Evolutionary conservation across 768 basidiomycete genomes (phyloP), one percentile per base, ranked within the genome.

Genomic region (Boletellus ananas): DNA sequence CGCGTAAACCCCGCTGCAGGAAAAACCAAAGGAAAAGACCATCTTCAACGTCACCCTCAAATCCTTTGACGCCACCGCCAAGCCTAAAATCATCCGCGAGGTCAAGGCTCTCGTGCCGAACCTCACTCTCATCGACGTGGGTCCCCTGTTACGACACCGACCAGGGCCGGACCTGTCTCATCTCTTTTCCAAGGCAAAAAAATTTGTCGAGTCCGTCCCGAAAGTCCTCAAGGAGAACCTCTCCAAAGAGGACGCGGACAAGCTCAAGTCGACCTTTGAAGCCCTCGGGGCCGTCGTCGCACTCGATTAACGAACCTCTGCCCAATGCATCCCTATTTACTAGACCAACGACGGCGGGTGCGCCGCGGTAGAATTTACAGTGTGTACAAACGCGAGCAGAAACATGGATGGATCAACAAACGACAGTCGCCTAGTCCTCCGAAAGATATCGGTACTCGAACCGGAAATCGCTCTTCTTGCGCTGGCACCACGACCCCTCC

Each of bases 1-100:
- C 13, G n/a, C 21, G 6, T 50, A 25, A 17, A 45, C 34, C 6
- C 14, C 3, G 43, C 29, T 20, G 6, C 55, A 92, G 85, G 92
- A 93, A 70, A 96, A 94, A 65, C 94, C 94, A 43, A 97, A 96
- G 74, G 96, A 97, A 76, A 98, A 98, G 84, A 96, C 94, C 16
- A 79, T 94, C 31, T 99, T 99, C 74, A 94, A 85, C 60, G 88
- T 97, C 64, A 93, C 84, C 70, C 80, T 99, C 36, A 92, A 95
- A 66, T 92, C 92, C 41, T 96, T 98, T 63, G 94, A 96, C 54
- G 83, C 93, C 3, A 76, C 80, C 11, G 77, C 90, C 45, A 99
- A 99, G 71, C 89, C 96, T 25, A 99, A 99, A 76, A 83, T 97
- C 62, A 99, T 99, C 65, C 83, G 90, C 60, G 96, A 98, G 72